A percentile compares a stretch with the other conserved stretches of the same genome.
Conservation (phyloP, 2,329 filamentous ascomycete genomes). For the Botryotinia calthae region DNA sequence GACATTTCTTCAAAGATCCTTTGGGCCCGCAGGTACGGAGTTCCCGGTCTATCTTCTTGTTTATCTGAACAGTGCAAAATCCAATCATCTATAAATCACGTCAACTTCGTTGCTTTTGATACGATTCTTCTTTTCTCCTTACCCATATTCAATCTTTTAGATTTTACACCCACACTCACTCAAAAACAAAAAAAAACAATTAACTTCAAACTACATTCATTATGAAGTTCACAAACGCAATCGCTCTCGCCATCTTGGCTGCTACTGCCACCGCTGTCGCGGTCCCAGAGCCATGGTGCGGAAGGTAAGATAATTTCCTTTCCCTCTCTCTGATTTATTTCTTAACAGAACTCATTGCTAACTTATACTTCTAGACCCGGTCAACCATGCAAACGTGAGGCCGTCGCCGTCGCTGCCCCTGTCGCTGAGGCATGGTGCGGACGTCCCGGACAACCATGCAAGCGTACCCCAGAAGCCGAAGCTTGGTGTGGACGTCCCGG, state of each 20-base stretch:
- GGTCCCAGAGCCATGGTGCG: constrained; percentile 19
- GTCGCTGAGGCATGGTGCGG: constrained; percentile 2
- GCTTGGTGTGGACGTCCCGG: constrained; percentile 17
- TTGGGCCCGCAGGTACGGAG: not conserved
- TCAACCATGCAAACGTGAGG: constrained; percentile 15
- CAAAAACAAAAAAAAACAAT: not conserved
- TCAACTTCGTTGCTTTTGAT: not conserved
- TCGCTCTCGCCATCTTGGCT: constrained; percentile 19
- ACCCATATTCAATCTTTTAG: constrained; percentile 10
- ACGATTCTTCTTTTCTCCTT: not conserved
- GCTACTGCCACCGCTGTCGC: constrained; percentile 17
- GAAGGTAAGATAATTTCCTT: not conserved
- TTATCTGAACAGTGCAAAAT: not conserved
- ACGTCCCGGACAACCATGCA: constrained; percentile 17
- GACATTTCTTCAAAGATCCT: not conserved
- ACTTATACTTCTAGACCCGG: constrained; percentile 2
- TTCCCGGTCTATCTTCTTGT: not conserved
- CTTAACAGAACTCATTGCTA: not conserved
- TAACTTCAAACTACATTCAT: constrained; percentile 13
- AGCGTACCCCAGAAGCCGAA: not conserved
- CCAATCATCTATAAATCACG: constrained; percentile 9
- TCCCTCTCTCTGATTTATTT: not conserved
- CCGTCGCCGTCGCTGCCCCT: constrained; percentile 9
- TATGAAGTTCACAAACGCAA: constrained; percentile 23
- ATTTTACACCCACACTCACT: constrained; percentile 7